A percentile compares a stretch with the other conserved stretches of the same genome.
Conservation (phyloP, 2,329 filamentous ascomycete genomes). For the Sclerotinia glacialis region DNA sequence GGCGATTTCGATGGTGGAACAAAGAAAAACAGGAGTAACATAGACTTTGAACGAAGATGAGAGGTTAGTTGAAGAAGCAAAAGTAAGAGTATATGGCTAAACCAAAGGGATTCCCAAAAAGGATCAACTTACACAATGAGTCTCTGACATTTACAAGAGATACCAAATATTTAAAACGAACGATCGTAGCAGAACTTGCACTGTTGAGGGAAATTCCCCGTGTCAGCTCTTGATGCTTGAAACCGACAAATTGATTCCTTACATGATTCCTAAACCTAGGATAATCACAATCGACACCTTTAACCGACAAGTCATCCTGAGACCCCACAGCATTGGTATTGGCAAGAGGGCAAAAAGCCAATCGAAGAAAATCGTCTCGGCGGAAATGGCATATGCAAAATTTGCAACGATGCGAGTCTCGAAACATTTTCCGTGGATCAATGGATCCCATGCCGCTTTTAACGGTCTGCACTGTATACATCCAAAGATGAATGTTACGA, state of each 20-base stretch:
- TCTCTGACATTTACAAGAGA: neutral
- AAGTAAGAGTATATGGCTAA: too few species aligned
- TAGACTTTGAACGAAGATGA: neutral
- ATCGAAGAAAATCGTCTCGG: slow-evolving; percentile 21
- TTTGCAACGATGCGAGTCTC: neutral
- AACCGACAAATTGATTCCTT: neutral
- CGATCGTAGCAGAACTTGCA: slow-evolving; percentile 15
- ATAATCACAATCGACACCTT: neutral
- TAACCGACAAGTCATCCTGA: slow-evolving; percentile 1
- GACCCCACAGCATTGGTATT: slow-evolving; percentile 14
- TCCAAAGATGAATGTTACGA: neutral
- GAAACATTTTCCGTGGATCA: neutral
- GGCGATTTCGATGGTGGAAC: neutral
- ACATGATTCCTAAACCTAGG: slow-evolving; percentile 11
- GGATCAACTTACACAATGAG: slow-evolving; percentile 5
- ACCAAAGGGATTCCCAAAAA: neutral
- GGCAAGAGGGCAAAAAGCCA: slow-evolving; percentile 18
- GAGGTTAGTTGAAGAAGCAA: neutral
- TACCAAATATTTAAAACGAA: slow-evolving; percentile 11
- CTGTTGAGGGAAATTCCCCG: neutral
- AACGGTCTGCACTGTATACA: slow-evolving; percentile 13
- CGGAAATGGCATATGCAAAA: slow-evolving; percentile 13
- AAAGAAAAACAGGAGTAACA: neutral
- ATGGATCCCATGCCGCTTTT: neutral
- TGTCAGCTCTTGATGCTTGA: neutral